Percentiles rank a stretch among this genome's conserved stretches.
These are phyloP conservation scores for Jamesozyma lodderae DNA, from an alignment of 805 yeast species.

Conservation along the genomic window DNA sequence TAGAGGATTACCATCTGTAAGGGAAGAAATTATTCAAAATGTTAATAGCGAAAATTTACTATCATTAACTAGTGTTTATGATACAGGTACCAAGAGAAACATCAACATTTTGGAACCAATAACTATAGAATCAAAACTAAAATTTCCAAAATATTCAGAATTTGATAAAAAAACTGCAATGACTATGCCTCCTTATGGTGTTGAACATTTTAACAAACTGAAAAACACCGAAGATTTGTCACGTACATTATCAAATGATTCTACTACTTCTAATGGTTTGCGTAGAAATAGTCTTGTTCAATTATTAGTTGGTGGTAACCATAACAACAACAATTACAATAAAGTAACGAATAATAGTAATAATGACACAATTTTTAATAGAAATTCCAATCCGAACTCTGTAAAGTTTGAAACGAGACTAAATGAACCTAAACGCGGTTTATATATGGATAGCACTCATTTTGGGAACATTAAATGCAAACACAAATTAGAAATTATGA, in stretches of 20 bases:
- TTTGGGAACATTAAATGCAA: slow-evolving; percentile 52
- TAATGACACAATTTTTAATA: neutral
- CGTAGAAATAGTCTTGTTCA: neutral
- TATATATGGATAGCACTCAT: slow-evolving; percentile 54
- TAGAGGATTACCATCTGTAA: slow-evolving; percentile 40
- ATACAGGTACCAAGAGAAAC: slow-evolving; percentile 29
- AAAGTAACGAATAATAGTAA: neutral
- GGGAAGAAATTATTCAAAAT: slow-evolving; percentile 45
- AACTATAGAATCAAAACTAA: slow-evolving; percentile 19
- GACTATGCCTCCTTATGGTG: slow-evolving; percentile 28
- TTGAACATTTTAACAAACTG: slow-evolving; percentile 18
- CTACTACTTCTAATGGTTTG: neutral
- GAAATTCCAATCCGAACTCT: slow-evolving; percentile 1
- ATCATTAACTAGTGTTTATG: slow-evolving; percentile 35
- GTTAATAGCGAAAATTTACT: slow-evolving; percentile 54
- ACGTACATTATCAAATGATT: neutral
- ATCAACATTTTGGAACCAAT: slow-evolving; percentile 20
- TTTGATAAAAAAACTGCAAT: slow-evolving; percentile 17
- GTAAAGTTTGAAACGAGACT: slow-evolving; percentile 18
- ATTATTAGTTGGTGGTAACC: neutral
- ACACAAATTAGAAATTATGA: slow-evolving; percentile 62
- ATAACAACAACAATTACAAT: neutral
- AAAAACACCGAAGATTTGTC: slow-evolving; percentile 7
- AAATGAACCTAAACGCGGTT: slow-evolving; percentile 27
- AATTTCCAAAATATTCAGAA: slow-evolving; percentile 24